phyloP scores from a whole-genome alignment of 768 basidiomycete genomes.

The Roridomyces roridus region DNA sequence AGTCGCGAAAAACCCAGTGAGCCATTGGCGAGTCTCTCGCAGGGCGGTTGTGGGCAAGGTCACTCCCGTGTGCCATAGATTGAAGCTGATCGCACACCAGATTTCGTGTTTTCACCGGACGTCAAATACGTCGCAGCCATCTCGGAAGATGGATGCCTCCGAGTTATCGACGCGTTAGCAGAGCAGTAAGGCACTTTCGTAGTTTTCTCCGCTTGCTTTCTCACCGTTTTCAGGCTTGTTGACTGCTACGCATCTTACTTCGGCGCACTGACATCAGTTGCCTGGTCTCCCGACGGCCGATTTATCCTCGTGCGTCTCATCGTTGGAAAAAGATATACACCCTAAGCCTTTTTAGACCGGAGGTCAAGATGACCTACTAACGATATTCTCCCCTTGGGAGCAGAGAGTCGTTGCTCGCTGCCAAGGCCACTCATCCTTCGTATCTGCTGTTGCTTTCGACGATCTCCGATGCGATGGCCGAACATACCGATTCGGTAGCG shows the following conservation, averaged over 20 bases:
- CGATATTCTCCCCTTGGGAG: slow-evolving; percentile 94
- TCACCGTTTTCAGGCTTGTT: slow-evolving; percentile 64
- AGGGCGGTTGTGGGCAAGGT: slow-evolving; percentile 74
- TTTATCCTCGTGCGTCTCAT: slow-evolving; percentile 75
- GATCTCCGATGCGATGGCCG: slow-evolving; percentile 86
- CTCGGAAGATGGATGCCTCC: slow-evolving; percentile 89
- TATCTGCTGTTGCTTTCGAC: slow-evolving; percentile 90
- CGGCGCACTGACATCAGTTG: slow-evolving; percentile 85
- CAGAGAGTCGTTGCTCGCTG: slow-evolving; percentile 94
- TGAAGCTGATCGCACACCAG: slow-evolving; percentile 41
- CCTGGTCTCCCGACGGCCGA: slow-evolving; percentile 95
- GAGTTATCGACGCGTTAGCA: slow-evolving; percentile 87
- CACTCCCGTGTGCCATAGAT: neutral
- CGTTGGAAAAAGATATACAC: slow-evolving; percentile 11
- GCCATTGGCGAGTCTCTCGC: slow-evolving; percentile 84
- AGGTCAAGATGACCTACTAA: slow-evolving; percentile 95
- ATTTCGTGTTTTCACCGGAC: slow-evolving; percentile 94
- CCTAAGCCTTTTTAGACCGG: slow-evolving; percentile 65
- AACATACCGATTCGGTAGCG: slow-evolving; percentile 93
- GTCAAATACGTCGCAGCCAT: slow-evolving; percentile 89
- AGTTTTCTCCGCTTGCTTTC: neutral
- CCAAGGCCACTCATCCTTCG: slow-evolving; percentile 96
- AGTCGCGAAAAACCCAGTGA: slow-evolving; percentile 83
- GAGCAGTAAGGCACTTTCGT: slow-evolving; percentile 67
- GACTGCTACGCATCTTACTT: slow-evolving; percentile 97